A percentile compares a stretch with the other conserved stretches of the same genome.
phyloP scores from a whole-genome alignment of 139 green algal genomes.

The Micractinium sp. region DNA sequence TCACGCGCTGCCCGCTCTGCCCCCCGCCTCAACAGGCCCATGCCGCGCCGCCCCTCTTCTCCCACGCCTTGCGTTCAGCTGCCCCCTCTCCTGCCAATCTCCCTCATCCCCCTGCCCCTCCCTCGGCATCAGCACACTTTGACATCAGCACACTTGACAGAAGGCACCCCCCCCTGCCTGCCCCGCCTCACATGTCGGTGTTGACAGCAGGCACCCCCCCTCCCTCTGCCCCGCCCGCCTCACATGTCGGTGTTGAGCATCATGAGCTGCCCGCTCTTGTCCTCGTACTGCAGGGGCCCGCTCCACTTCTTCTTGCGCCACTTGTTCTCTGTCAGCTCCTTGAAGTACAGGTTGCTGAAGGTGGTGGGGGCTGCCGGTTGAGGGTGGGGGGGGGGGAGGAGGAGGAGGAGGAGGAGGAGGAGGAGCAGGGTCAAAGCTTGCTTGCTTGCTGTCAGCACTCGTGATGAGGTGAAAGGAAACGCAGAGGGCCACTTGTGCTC shows the following conservation, averaged over 20 bases:
- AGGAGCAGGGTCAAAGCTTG: no score
- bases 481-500: not conserved
- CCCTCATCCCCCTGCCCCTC: no score
- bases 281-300: constrained; percentile 85
- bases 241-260: constrained; percentile 83
- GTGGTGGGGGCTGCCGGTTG: constrained; percentile 68
- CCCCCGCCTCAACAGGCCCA: not conserved
- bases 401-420: not conserved
- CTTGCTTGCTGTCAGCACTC: not conserved
- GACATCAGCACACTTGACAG: no score
- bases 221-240: no score
- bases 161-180: no score
- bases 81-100: no score
- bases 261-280: constrained; percentile 83
- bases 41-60: no score
- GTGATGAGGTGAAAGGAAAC: not conserved
- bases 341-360: constrained; percentile 90
- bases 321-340: constrained; percentile 78
- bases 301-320: constrained; percentile 86
- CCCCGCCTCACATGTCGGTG: no score
- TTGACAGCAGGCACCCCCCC: no score
- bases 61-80: no score
- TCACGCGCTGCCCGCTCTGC: not conserved
- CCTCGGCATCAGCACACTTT: no score
- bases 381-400: not conserved